Base-by-base conservation (phyloP, 2,329 filamentous ascomycete genomes). In the Cordyceps cicadae region DNA sequence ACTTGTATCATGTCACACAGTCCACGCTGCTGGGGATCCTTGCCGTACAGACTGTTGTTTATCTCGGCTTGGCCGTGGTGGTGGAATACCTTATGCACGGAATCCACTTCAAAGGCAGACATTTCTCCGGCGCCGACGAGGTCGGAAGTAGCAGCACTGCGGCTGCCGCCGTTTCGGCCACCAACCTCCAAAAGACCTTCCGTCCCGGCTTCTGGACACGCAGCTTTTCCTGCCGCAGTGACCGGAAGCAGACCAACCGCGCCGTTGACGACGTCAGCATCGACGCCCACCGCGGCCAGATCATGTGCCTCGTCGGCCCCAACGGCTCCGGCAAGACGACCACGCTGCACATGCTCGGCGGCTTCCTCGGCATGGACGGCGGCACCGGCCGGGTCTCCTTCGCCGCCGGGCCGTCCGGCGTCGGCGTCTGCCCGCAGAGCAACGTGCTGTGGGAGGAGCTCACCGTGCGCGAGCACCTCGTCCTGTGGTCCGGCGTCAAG, bases 301-400 rank as follows among this genome's bases (percentile, higher is more conserved):
- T 89, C 61, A 76, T 89, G 74, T 81, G 87, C 5, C 74, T 90
- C 0, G 76, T 90, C 0, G 87, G 87, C 15, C 85, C 85, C 1
- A 90, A 90, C 67, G 87, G 87, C 7, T 85, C 81, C 52, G 87
- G 87, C 15, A 90, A 90, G 67, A 87, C 83, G 1, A 90, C 87
- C 0, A 88, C 86, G 0, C 74, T 90, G 9, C 84, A 89, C 58
- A 82, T 86, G 63, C 83, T 90, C 54, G 81, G 86, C 15, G 87
- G 87, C 0, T 77, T 88, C 9, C 82, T 82, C 54, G 79, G 76
- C 11, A 80, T 86, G 5, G 85, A 84, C 0, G 77, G 34, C 34
- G 34, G 11, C 5, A 4, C 76, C 15, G 87, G 87, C 1, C 75
- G 77, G 1, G 85, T 89, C 53, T 74, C 78, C 26, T 79, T 89